Evolutionary conservation across 805 yeast species (phyloP), one percentile per base, ranked within the genome.

Genomic region (Metschnikowia dekortorum): DNA sequence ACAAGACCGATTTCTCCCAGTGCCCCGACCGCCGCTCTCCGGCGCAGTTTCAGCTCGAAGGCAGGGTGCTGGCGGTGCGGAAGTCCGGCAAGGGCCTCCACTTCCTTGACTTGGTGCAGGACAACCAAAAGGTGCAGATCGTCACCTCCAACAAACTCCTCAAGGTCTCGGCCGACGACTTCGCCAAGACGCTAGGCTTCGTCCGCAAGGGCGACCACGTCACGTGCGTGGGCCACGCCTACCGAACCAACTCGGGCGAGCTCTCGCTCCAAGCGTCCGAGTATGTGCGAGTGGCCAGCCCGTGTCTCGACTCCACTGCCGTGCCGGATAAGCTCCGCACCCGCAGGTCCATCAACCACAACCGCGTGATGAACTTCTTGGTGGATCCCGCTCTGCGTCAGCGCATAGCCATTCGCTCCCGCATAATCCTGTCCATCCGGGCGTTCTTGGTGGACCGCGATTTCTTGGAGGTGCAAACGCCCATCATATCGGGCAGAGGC

Each of bases 401-500:
- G 2, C 66, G 77, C 0, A 69, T 81, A 2, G 38, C 72, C 6
- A 74, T 82, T 1, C 78, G 92, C 53, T 75, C 84, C 2, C 60
- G 68, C n/a, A 69, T 90, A 1, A 72, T 84, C 2, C 70, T 73
- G 9, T 63, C 75, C 1, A 71, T 92, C 4, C 69, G 97, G 22
- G 54, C 61, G 1, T 90, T 80, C 58, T 74, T 92, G 18, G 73
- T 75, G 38, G 58, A 61, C 0, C 67, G 70, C 22, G 81, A 73
- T 1, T 94, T 90, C 56, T 53, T 87, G 2, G 97, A 90, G 64
- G 96, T 94, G 0, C 87, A 85, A 46, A 94, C 99, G 0, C 99
- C 99, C 0, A 79, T 90, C 1, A 66, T 94, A 10, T 80, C 89
- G 0, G 82, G 84, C 1, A 70, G 73, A 33, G 81, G 90, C 0